These are phyloP conservation scores for Chrysanthemum lavandulifolium DNA, from an alignment of 129 eudicot species.

Conservation along the genomic window DNA sequence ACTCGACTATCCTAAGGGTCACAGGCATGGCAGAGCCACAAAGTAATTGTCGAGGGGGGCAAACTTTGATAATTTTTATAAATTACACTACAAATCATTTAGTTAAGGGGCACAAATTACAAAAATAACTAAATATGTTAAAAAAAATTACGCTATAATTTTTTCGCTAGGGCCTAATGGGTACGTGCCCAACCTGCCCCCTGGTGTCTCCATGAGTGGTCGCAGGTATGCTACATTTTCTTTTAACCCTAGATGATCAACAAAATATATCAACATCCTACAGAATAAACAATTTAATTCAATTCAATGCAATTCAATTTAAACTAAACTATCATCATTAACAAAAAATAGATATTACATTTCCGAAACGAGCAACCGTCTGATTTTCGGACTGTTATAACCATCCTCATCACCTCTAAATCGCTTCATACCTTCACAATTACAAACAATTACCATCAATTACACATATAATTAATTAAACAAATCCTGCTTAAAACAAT, in stretches of 20 bases:
- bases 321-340: not conserved
- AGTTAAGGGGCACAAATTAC: no score
- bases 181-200: no score
- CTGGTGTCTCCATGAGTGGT: not conserved
- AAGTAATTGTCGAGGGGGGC: no score
- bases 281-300: not conserved
- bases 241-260: conserved; percentile 10
- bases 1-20: not conserved
- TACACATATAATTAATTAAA: not conserved
- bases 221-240: not conserved
- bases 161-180: no score
- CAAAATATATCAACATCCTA: not conserved
- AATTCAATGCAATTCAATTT: conserved; percentile 11
- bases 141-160: no score
- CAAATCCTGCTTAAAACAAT: conserved; percentile 17
- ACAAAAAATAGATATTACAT: conserved; percentile 30
- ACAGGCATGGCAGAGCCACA: no score
- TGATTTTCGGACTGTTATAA: conserved; percentile 52
- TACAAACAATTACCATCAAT: conserved; percentile 15
- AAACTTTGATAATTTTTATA: no score
- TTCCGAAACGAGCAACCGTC: conserved; percentile 59
- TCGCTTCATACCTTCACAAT: conserved; percentile 42
- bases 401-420: conserved; percentile 80
- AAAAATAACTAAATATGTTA: no score
- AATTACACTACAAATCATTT: no score